Base-by-base conservation (phyloP, 495 filamentous ascomycete genomes). In the Lasiosphaeria miniovina region DNA sequence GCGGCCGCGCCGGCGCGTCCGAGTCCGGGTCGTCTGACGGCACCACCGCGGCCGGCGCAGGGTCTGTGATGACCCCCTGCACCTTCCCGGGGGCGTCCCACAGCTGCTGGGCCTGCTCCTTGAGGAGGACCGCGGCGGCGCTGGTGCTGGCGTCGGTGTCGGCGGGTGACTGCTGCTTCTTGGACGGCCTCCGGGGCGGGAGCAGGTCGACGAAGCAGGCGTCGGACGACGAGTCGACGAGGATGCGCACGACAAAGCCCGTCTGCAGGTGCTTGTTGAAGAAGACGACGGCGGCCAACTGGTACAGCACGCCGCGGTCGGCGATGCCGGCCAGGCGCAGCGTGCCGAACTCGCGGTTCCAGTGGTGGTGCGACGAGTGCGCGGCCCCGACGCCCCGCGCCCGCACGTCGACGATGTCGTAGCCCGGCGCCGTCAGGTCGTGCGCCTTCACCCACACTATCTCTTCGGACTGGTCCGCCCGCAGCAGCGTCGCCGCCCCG, bases 371-470 rank as follows among this genome's bases (percentile, higher is more conserved):
- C 24, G 24, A 24, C 24, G 24, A 24, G 24, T 24, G 24, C 24
- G 24, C 24, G 24, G 24, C 24, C 24, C 24, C 35, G 58, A 40
- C 32, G 43, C 45, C 43, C 31, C 49, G 34, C 32, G 54, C 60
- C n/a, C 46, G 51, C 7, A 65, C 36, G 17, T 66, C 62, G 3
- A 62, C 14, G 17, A 68, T 54, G 0, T 64, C 60, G 34, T 70
- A 70, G 24, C 68, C 68, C 4, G 68, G 68, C 36, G 61, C 31
- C 5, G 63, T 36, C 17, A 70, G 52, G 11, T 70, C 68, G 0
- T 58, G 36, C 3, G 61, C 63, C 32, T 63, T 59, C 32, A 70
- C 34, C 17, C 65, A 51, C 9, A 70, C 11, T 1, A 64, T 53
- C 54, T 65, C 68, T 24, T 70, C 67, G 1, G 48, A 40, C 2